phyloP scores from a whole-genome alignment of 2,329 filamentous ascomycete genomes.

The Phyllosticta citribraziliensis region DNA sequence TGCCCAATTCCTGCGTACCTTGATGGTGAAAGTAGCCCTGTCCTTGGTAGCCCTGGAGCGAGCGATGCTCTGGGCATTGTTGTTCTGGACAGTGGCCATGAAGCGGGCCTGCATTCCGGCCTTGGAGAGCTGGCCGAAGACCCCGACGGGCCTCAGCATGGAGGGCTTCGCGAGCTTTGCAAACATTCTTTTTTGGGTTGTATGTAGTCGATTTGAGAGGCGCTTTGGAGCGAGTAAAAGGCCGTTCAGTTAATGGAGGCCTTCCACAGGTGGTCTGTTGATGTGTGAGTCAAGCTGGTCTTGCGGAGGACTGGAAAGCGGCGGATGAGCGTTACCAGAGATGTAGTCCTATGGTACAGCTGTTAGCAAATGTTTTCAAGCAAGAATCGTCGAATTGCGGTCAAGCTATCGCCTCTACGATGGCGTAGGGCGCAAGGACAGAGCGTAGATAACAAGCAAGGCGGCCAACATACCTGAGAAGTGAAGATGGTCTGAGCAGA shows the following conservation, averaged over 20 bases:
- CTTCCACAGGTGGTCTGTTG: conserved; percentile 58
- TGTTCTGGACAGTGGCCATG: conserved; percentile 59
- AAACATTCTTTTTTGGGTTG: conserved; percentile 36
- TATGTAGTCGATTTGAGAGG: conserved; percentile 5
- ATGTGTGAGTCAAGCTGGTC: conserved; percentile 17
- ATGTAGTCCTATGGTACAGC: conserved; percentile 48
- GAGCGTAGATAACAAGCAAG: conserved; percentile 11
- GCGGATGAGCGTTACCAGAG: conserved; percentile 39
- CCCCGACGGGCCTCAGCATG: conserved; percentile 32
- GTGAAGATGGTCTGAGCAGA: conserved; percentile 42
- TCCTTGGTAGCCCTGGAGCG: conserved; percentile 59
- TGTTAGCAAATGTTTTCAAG: conserved; percentile 23
- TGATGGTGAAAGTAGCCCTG: conserved; percentile 88
- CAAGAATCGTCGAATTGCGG: background rate
- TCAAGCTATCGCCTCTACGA: background rate
- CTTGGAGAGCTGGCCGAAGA: conserved; percentile 39
- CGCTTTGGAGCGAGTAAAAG: conserved; percentile 14
- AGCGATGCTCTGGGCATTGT: conserved; percentile 53
- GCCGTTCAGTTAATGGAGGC: conserved; percentile 50
- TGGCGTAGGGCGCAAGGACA: background rate
- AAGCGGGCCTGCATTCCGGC: conserved; percentile 37
- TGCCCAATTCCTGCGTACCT: conserved; percentile 45
- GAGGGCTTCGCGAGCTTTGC: conserved; percentile 45
- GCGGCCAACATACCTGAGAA: conserved; percentile 39
- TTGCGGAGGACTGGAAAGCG: conserved; percentile 7